These are phyloP conservation scores for Xylariaceae sp. DNA, from an alignment of 2,329 filamentous ascomycete genomes.

Conservation along the genomic window DNA sequence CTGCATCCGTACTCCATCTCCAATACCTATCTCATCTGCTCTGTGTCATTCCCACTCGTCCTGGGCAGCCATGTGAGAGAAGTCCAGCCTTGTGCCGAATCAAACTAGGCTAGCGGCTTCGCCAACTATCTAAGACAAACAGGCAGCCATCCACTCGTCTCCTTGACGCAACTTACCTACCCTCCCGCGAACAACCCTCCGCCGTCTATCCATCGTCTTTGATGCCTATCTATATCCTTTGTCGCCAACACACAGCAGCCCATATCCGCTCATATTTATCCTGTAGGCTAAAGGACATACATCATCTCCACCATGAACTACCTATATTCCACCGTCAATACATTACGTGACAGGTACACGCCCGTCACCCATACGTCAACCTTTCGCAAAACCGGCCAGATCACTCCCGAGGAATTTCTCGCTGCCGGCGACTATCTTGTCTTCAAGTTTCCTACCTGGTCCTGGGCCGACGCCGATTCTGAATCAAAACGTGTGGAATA, in stretches of 20 bases:
- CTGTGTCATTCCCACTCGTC: slow-evolving; percentile 7
- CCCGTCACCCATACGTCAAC: slow-evolving; percentile 87
- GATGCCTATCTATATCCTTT: slow-evolving; percentile 6
- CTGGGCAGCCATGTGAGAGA: slow-evolving; percentile 20
- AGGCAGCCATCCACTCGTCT: slow-evolving; percentile 9
- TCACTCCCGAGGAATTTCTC: slow-evolving; percentile 95
- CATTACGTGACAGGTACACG: slow-evolving; percentile 84
- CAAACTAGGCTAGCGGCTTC: slow-evolving; percentile 3
- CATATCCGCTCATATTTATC: neutral
- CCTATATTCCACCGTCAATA: slow-evolving; percentile 88
- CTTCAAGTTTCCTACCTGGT: slow-evolving; percentile 98
- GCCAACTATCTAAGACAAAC: slow-evolving; percentile 10
- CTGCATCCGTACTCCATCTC: neutral
- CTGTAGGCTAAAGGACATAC: slow-evolving; percentile 4
- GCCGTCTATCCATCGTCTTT: neutral
- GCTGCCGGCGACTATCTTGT: slow-evolving; percentile 95
- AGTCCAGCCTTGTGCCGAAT: slow-evolving; percentile 21
- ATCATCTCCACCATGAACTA: slow-evolving; percentile 64
- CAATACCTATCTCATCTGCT: neutral
- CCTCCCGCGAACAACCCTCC: neutral
- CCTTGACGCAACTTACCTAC: neutral
- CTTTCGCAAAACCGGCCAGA: slow-evolving; percentile 89
- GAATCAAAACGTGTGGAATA: slow-evolving; percentile 72
- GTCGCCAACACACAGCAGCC: slow-evolving; percentile 6
- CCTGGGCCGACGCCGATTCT: slow-evolving; percentile 87